These are phyloP conservation scores for Myxozyma neotropica DNA, from an alignment of 805 yeast species.

Conservation along the genomic window DNA sequence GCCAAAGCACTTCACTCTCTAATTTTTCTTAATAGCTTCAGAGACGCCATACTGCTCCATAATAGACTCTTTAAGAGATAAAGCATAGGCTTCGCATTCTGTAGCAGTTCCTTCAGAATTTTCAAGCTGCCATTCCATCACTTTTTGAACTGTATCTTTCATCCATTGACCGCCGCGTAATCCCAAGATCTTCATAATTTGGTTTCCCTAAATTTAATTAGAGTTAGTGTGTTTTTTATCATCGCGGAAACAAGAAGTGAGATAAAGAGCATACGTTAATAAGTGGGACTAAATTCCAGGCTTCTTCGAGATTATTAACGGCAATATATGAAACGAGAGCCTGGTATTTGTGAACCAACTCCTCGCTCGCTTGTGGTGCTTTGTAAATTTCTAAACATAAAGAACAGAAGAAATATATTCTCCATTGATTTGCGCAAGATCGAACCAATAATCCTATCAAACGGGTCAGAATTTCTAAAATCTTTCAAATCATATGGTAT, in stretches of 20 bases:
- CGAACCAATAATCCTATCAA: constrained; percentile 60
- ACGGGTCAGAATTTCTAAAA: too few relatives aligned
- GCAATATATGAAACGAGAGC: constrained; percentile 40
- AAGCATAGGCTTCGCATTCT: constrained; percentile 53
- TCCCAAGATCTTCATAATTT: constrained; percentile 53
- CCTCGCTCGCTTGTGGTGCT: not conserved
- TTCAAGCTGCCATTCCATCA: constrained; percentile 77
- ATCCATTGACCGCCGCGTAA: constrained; percentile 89
- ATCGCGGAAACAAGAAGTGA: not conserved
- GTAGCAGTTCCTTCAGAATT: constrained; percentile 59
- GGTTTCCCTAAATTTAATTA: constrained; percentile 52
- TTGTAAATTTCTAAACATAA: constrained; percentile 32
- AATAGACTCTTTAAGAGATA: constrained; percentile 2
- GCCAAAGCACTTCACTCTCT: too few relatives aligned
- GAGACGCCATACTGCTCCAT: not conserved
- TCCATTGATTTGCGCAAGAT: constrained; percentile 56
- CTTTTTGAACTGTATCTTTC: constrained; percentile 54
- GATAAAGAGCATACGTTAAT: constrained; percentile 52
- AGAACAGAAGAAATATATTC: constrained; percentile 46
- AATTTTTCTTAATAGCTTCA: not conserved
- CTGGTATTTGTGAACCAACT: constrained; percentile 17
- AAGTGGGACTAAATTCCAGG: constrained; percentile 59
- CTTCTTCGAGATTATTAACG: constrained; percentile 46
- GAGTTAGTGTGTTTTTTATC: too few relatives aligned
- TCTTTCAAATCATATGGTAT: too few relatives aligned